Conservation (phyloP, 768 basidiomycete species). For the Agaricus sinodeliciosus region DNA sequence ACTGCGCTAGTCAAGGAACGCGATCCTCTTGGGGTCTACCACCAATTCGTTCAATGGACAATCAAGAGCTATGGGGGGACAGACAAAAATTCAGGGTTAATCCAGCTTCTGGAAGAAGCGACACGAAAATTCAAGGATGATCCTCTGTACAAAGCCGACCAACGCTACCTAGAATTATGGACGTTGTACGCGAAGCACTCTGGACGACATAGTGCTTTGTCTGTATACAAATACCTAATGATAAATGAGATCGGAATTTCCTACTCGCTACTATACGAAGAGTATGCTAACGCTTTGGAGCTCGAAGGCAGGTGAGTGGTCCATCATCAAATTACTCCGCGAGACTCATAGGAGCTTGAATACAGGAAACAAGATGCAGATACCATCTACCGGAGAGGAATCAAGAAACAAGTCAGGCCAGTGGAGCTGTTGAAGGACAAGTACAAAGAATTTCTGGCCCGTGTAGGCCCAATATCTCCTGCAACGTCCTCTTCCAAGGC, state of each 20-base stretch:
- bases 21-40: conserved; percentile 82
- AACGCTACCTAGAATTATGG: conserved; percentile 92
- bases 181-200: conserved; percentile 77
- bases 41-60: conserved; percentile 88
- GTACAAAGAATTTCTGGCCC: conserved; percentile 73
- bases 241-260: conserved; percentile 69
- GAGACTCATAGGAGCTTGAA: background rate
- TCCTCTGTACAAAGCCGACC: conserved; percentile 76
- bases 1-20: conserved; percentile 65
- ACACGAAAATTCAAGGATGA: conserved; percentile 80
- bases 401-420: conserved; percentile 76
- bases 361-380: conserved; percentile 72
- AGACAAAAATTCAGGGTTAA: conserved; percentile 63
- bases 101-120: conserved; percentile 78
- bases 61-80: conserved; percentile 70
- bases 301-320: conserved; percentile 62
- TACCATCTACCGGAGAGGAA: conserved; percentile 72
- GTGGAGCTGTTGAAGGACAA: conserved; percentile 76
- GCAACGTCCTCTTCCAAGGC: conserved; percentile 23
- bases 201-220: conserved; percentile 61
- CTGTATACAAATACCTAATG: conserved; percentile 67
- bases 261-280: conserved; percentile 82
- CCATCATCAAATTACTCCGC: background rate
- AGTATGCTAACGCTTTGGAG: conserved; percentile 81
- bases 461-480: conserved; percentile 35